These are phyloP conservation scores for Primulina eburnea DNA, from an alignment of 257 asterid species.

Conservation along the genomic window DNA sequence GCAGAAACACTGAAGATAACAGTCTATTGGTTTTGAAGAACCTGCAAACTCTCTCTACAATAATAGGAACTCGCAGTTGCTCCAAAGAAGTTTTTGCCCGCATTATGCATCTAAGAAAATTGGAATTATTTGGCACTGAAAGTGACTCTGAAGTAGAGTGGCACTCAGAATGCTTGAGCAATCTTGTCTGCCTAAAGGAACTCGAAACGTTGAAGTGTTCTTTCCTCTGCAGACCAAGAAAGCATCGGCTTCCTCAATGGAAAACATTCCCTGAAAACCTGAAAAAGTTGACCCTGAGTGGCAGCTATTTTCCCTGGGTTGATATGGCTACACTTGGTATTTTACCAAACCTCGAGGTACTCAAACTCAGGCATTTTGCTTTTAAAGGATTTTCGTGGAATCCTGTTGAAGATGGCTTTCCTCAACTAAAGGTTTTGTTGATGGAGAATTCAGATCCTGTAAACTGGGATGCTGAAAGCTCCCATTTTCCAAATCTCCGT, in stretches of 20 bases:
- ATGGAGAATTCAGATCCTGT: slow-evolving; percentile 5
- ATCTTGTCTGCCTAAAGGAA: slow-evolving; percentile 4
- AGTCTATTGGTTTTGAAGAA: neutral
- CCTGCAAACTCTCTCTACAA: slow-evolving; percentile 20
- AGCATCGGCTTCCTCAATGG: slow-evolving; percentile 13
- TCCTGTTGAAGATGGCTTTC: slow-evolving; percentile 20
- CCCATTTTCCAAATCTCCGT: slow-evolving; percentile 21
- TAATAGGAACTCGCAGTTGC: slow-evolving; percentile 14
- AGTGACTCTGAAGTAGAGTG: neutral
- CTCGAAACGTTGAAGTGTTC: slow-evolving; percentile 25
- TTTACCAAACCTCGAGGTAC: slow-evolving; percentile 30
- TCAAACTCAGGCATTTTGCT: slow-evolving; percentile 23
- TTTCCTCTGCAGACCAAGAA: slow-evolving; percentile 3
- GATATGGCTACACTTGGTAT: slow-evolving; percentile 17
- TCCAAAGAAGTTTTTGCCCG: slow-evolving; percentile 5
- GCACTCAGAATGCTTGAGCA: slow-evolving; percentile 9
- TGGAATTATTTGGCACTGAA: slow-evolving; percentile 14
- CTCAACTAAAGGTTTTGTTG: slow-evolving; percentile 17
- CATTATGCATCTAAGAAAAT: slow-evolving; percentile 15
- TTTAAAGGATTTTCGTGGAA: slow-evolving; percentile 23
- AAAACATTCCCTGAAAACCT: slow-evolving; percentile 14
- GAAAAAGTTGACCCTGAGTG: slow-evolving; percentile 25
- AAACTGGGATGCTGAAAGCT: slow-evolving; percentile 18
- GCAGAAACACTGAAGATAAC: neutral
- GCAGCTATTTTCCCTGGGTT: slow-evolving; percentile 25